Base-by-base conservation (phyloP, 108 stramenopile species). In the Nannochloropsis salina region DNA sequence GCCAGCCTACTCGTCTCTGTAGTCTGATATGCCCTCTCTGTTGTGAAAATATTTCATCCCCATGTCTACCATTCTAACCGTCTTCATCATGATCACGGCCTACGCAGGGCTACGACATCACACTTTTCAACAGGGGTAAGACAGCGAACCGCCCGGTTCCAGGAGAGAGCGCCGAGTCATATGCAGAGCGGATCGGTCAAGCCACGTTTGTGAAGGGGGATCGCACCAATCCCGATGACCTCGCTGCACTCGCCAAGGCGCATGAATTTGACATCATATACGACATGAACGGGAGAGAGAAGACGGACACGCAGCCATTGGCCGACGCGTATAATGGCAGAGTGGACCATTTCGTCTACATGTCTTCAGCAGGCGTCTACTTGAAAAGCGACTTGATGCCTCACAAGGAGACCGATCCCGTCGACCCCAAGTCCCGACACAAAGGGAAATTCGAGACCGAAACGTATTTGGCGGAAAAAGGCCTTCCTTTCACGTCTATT, bases 101-200 rank as follows among this genome's bases (percentile, higher is more conserved):
- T 15, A 10, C 15, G 12, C 47, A 51, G 47, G 47, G 47, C 47
- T 51, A 81, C 21, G 80, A 88, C 80, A 85, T 89, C n/a, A 85
- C 85, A 40, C 86, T 89, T 9, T 89, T 86, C 89, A 89, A 89
- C 83, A 83, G 89, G 18, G 89, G 89, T 3, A 86, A 89, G 82
- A 89, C 89, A 9, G 80, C 86, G 18, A 86, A 86, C 86, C 86
- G 83, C 83, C 86, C 86, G 80, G 22, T 89, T 82, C 89, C 89
- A 15, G 83, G 74, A 42, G 89, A 89, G 45, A 80, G 83, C 42
- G 86, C 86, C 43, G 84, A 43, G 15, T 44, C 61, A 40, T 89
- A 80, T 61, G 86, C 82, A 43, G 83, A 86, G 83, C 89, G 89
- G 31, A 8, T 43, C 45, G 82, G 43, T 80, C 74, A 86, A 5